Conservation (phyloP, 768 basidiomycete genomes). For the Termitomyces sp. region DNA sequence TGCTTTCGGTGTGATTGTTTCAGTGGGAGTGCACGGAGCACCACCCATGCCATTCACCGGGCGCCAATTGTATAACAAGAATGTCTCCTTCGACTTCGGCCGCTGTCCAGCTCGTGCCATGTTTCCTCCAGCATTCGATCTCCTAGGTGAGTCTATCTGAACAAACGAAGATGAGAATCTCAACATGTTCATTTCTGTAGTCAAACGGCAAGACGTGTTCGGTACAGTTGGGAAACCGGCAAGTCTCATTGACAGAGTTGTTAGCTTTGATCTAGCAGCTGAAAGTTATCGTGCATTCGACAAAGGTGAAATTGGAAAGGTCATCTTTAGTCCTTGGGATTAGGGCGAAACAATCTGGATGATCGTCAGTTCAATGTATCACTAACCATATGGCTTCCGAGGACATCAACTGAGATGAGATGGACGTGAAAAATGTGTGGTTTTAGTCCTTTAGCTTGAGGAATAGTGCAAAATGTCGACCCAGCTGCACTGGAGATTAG, state of each 20-base stretch:
- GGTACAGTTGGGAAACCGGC: slow-evolving; percentile 58
- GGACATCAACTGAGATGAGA: neutral
- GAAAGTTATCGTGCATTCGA: slow-evolving; percentile 65
- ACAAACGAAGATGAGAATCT: neutral
- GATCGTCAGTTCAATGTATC: neutral
- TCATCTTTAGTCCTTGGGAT: slow-evolving; percentile 72
- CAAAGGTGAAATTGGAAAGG: slow-evolving; percentile 67
- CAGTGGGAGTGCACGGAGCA: slow-evolving; percentile 67
- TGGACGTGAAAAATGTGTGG: neutral
- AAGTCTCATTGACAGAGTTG: slow-evolving; percentile 65
- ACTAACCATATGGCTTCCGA: neutral
- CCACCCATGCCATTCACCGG: slow-evolving; percentile 50
- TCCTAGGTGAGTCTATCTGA: slow-evolving; percentile 38
- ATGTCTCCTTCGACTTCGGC: slow-evolving; percentile 76
- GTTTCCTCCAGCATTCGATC: slow-evolving; percentile 65
- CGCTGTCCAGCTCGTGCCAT: slow-evolving; percentile 77
- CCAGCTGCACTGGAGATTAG: too few species aligned
- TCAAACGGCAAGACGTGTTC: slow-evolving; percentile 68
- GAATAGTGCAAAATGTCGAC: neutral
- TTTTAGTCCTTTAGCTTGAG: neutral
- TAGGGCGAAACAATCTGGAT: slow-evolving; percentile 9
- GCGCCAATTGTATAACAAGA: slow-evolving; percentile 64
- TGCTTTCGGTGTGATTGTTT: slow-evolving; percentile 69
- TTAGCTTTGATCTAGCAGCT: slow-evolving; percentile 49
- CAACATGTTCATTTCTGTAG: slow-evolving; percentile 15